Evolutionary conservation across 495 filamentous ascomycete species (phyloP), one percentile per base, ranked within the genome.

Genomic region (Daldinia concentrica): DNA sequence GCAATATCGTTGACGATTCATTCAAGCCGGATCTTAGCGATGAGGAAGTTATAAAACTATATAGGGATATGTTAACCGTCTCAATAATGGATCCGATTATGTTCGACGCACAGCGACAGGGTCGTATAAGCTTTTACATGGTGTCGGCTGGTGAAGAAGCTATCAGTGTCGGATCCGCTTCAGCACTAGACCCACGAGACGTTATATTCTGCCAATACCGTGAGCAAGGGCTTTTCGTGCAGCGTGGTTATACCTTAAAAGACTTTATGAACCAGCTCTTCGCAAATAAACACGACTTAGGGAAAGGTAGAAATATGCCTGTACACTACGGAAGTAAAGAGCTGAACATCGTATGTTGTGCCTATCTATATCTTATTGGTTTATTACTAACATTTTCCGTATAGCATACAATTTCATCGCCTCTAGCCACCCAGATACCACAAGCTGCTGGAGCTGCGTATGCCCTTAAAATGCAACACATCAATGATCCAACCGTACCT

Each of bases 191-290:
- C 22, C 90, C 87, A n/a, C 86, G 92, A 64, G 96, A 99, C 73
- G 92, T 97, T 15, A 85, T 97, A 27, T 99, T 97, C 72, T 92
- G 91, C 54, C 95, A 99, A 76, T 99, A 99, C 75, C 90, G 95
- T 63, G 95, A 99, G 80, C 87, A 94, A 29, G 95, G 94, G 3
- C 90, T 97, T 14, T 95, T 96, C 78, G 86, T 91, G 70, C 91
- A 98, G 77, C 89, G 95, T 12, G 96, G 95, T 12, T 98, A 95
- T 76, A 93, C 88, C 1, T 82, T 97, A 22, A 86, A 88, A 29
- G 85, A 97, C 58, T 98, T 98, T 74, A 98, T 98, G 95, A 92
- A 87, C 76, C 96, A 99, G 79, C 80, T 98, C 4, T 98, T 99
- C 79, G 89, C 96, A 29, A 99, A 98, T 74, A 82, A 79, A 29